A percentile compares a stretch with the other conserved stretches of the same genome.
Conservation (phyloP, 805 yeast genomes). For the Hanseniaspora taiwanica region DNA sequence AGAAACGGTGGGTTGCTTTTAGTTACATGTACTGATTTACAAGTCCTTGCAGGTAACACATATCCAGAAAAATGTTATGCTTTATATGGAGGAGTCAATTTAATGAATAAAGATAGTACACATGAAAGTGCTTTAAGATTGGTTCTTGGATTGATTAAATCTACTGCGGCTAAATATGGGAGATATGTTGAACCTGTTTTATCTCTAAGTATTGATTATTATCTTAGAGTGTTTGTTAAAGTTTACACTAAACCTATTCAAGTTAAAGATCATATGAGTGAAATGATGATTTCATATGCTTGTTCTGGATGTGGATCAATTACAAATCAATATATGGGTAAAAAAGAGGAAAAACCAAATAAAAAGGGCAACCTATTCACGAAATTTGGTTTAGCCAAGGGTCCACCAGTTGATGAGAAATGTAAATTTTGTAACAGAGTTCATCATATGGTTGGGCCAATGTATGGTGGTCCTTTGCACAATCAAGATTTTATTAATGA, state of each 20-base stretch:
- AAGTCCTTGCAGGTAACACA: constrained; percentile 89
- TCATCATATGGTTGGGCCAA: constrained; percentile 84
- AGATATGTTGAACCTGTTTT: constrained; percentile 77
- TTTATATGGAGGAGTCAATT: constrained; percentile 82
- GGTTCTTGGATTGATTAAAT: constrained; percentile 61
- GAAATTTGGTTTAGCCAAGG: constrained; percentile 53
- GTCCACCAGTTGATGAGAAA: constrained; percentile 42
- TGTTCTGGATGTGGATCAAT: constrained; percentile 75
- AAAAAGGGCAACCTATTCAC: constrained; percentile 25
- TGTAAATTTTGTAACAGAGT: constrained; percentile 62
- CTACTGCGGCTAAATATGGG: constrained; percentile 82
- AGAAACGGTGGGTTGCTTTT: constrained; percentile 73
- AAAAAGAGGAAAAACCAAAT: constrained; percentile 31
- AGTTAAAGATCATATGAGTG: constrained; percentile 68
- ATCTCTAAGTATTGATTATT: constrained; percentile 81
- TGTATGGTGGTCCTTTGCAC: constrained; percentile 84
- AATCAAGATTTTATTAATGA: constrained; percentile 50
- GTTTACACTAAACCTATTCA: constrained; percentile 66
- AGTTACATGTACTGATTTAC: constrained; percentile 93
- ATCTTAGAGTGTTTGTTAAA: constrained; percentile 72
- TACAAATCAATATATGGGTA: constrained; percentile 64
- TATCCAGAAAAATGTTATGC: constrained; percentile 97
- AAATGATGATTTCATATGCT: constrained; percentile 64
- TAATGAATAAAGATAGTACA: constrained; percentile 64
- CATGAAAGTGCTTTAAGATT: constrained; percentile 90